Evolutionary conservation across 1,284 basidiomycete genomes (phyloP), one percentile per base, ranked within the genome.

Genomic region (Ganoderma sinense): DNA sequence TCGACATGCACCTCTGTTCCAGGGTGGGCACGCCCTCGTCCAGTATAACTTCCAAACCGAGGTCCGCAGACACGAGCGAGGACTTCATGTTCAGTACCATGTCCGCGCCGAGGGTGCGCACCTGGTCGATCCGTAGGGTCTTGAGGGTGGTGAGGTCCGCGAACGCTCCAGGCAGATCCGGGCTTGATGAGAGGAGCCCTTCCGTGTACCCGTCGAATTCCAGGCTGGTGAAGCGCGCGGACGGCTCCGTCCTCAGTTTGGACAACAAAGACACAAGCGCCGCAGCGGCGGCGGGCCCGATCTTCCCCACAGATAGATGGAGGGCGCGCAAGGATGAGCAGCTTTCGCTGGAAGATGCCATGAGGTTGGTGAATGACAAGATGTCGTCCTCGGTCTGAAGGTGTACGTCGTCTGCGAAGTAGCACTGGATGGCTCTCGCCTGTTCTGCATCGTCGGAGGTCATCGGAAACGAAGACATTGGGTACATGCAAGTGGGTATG

Each of bases 41-140:
- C 18, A 29, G 48, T 26, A 23, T 14, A 1, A n/a, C 45, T 20
- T 48, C 45, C 62, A 53, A 36, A 23, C 31, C 53, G 1, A 64
- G 48, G 8, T 51, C 62, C 1, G 62, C 62, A 18, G 45, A 39
- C 4, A 53, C 18, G 16, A 53, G 40, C 29, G 41, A 31, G 14
- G 61, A 64, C 62, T 64, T 53, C 62, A 64, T 64, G 26, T 64
- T 48, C 20, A 48, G 18, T 18, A 64, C 33, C 62, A 64, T 51
- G 48, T 33, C 62, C 10, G 18, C 26, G 48, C 43, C 45, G 23
- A n/a, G 62, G 20, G 23, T 13, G 8, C 62, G 48, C 20, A 64
- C 48, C 10, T 20, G n/a, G 62, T 3, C 20, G 62, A 64, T 64
- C 29, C 45, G 7, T 31, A 62, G 14, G 5, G 7, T 51, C 23